These are phyloP conservation scores for Penicillium verhagenii DNA, from an alignment of 495 filamentous ascomycete species.

Conservation along the genomic window DNA sequence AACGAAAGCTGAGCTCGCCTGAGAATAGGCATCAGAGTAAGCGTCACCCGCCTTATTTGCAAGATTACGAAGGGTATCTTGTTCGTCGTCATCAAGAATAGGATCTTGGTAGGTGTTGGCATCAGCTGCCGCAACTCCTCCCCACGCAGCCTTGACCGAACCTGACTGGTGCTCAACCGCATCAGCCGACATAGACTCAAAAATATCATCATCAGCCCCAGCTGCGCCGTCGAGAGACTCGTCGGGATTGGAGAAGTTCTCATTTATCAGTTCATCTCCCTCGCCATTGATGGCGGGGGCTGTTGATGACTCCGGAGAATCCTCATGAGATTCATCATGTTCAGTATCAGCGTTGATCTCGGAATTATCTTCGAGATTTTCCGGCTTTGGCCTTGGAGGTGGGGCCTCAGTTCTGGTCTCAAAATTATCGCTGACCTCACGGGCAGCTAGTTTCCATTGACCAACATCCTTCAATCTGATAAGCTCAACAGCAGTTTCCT, in stretches of 20 bases:
- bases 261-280: not conserved
- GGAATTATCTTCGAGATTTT: slow-evolving; percentile 36
- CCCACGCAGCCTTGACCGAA: slow-evolving; percentile 13
- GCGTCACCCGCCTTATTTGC: slow-evolving; percentile 49
- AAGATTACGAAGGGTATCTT: slow-evolving; percentile 49
- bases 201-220: not conserved
- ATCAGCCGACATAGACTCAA: slow-evolving; percentile 1
- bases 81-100: slow-evolving; percentile 50
- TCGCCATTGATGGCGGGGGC: slow-evolving; percentile 35
- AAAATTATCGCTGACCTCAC: slow-evolving; percentile 77
- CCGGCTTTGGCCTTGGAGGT: slow-evolving; percentile 43
- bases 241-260: not conserved
- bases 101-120: slow-evolving; percentile 17
- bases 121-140: slow-evolving; percentile 27
- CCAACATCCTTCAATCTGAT: slow-evolving; percentile 79
- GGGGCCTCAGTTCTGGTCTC: slow-evolving; percentile 52
- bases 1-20: slow-evolving; percentile 60
- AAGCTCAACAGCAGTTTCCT: slow-evolving; percentile 79
- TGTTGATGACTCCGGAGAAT: not conserved
- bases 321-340: slow-evolving; percentile 32
- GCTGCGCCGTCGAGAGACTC: not conserved
- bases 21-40: slow-evolving; percentile 48
- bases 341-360: slow-evolving; percentile 1
- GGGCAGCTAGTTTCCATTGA: slow-evolving; percentile 77
- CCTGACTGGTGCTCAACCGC: slow-evolving; percentile 2